Base-by-base conservation (phyloP, 345 rosid genomes). In the Streptanthus diversifolius region DNA sequence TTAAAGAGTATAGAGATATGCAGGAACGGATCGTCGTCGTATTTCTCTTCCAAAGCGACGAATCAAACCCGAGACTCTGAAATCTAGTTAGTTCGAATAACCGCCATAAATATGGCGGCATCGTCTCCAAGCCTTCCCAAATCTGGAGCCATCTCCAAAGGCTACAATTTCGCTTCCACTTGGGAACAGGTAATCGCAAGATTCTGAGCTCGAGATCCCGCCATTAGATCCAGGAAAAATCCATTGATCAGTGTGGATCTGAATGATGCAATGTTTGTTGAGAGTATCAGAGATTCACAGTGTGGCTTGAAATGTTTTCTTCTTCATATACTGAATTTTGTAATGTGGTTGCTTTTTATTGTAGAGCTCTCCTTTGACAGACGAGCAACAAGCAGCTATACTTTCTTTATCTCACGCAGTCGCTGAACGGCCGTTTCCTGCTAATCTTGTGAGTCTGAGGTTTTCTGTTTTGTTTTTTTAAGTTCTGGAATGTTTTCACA, bases 121-220 rank as follows among this genome's bases (percentile, higher is more conserved):
- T 72, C 86, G 1, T 80, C 89, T 22, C 66, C 83, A 4, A 82
- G 57, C 56, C 81, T 87, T 47, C 84, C 90, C 73, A 87, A 81
- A 70, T 83, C 92, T 61, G 95, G 88, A 72, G 97, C 97, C 59
- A 80, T 93, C 69, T 89, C 92, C 74, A 91, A 66, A 81, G 97
- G 97, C 79, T 89, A 91, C 89, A 89, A 86, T 80, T 93, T 93
- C 84, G 86, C 97, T 70, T 93, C 95, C 33, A 85, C 90, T 58
- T 93, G 98, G 98, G 98, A 93, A 71, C 96, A 89, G 92, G 98
- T 93, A 71, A 68, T 36, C 55, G 35, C 68, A 37, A 55, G 41
- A 2, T 24, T 32, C 29, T 30, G 58, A 25, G 35, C n/a, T 61
- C 63, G 7, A 60, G 32, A 75, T 68, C 64, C 10, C 25, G 22